Base-by-base conservation (phyloP, 768 basidiomycete genomes). In the Mycena amicta region DNA sequence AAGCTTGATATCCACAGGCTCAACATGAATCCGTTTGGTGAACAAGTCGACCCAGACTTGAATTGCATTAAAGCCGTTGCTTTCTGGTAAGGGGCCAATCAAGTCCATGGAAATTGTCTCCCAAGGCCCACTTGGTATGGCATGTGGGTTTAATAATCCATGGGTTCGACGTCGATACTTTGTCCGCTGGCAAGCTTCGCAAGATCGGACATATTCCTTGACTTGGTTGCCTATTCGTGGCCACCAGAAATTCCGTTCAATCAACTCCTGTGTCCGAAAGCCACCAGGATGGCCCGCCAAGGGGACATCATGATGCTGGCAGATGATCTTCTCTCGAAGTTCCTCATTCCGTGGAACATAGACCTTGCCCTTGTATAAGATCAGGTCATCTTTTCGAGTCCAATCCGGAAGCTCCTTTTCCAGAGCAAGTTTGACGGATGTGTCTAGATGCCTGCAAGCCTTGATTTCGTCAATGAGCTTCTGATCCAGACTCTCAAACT, bases 151-250 rank as follows among this genome's bases (percentile, higher is more conserved):
- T 69, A 6, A 71, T 63, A 18, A 67, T 29, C 16, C 52, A 61
- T 54, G 71, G 71, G 56, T 66, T 57, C 52, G 77, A 70, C 67
- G 74, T 72, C 4, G 68, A 64, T 15, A 76, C 65, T 5, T 67
- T 63, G 11, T 39, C 5, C 75, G 75, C 75, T 0, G 73, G 8
- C 43, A n/a, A 25, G 43, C 23, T 71, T 28, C 33, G 18, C 33
- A 37, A 37, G 33, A 37, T 18, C 33, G 33, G 33, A 37, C 33
- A n/a, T n/a, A n/a, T n/a, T n/a, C n/a, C n/a, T n/a, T n/a, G n/a
- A n/a, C n/a, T n/a, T n/a, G n/a, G n/a, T 37, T 37, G 33, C 43
- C 43, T 20, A 46, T 11, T 25, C 43, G 43, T n/a, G 30, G 59
- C 55, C 52, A 64, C 55, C 58, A 56, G 26, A 61, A 64, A 25